phyloP scores from a whole-genome alignment of 176 grass and related monocot species.

The Cenchrus purpureus region DNA sequence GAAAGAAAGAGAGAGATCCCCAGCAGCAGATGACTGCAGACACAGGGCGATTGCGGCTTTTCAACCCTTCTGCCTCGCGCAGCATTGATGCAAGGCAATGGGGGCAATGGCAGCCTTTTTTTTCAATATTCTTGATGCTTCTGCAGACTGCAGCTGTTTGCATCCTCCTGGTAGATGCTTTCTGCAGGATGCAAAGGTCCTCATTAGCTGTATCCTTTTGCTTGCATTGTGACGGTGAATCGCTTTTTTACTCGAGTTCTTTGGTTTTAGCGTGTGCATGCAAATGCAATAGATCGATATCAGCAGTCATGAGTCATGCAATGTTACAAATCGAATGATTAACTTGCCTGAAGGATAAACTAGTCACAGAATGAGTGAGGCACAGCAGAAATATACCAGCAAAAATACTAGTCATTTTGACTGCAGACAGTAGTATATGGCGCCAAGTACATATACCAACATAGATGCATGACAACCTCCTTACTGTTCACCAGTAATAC shows the following conservation, averaged over 20 bases:
- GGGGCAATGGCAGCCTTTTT: constrained; percentile 32
- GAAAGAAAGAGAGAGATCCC: background rate
- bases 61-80: constrained; percentile 45
- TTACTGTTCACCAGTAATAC: constrained; percentile 1
- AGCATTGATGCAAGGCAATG: constrained; percentile 38
- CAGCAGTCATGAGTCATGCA: background rate
- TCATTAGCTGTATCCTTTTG: constrained; percentile 3
- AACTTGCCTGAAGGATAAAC: constrained; percentile 36
- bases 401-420: too few relatives aligned
- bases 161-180: constrained; percentile 8
- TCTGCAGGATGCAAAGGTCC: constrained; percentile 31
- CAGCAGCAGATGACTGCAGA: constrained; percentile 1
- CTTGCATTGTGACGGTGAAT: constrained; percentile 9
- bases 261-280: background rate
- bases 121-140: constrained; percentile 34
- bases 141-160: background rate
- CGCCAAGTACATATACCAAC: background rate
- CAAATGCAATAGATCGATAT: constrained; percentile 12
- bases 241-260: background rate
- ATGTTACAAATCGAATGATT: constrained; percentile 51
- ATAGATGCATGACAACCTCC: background rate
- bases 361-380: background rate
- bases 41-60: constrained; percentile 44
- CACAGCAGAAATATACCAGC: too few relatives aligned
- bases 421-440: too few relatives aligned